Base-by-base conservation (phyloP, 148 eudicot genomes). In the Vaccinium macrocarpon region DNA sequence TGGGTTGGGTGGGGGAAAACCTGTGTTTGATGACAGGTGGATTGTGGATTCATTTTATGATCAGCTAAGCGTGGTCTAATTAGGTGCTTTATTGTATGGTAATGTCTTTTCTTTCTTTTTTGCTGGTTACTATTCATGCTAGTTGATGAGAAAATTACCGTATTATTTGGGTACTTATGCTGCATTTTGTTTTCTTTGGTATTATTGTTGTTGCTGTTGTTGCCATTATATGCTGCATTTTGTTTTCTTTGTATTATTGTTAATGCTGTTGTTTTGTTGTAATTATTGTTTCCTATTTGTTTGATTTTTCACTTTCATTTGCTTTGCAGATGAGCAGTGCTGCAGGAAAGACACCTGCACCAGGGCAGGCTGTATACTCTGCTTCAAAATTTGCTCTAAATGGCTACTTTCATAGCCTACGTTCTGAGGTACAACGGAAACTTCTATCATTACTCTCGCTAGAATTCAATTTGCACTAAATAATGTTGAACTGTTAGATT, bases 361-460 rank as follows among this genome's bases (percentile, higher is more conserved):
- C 99, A 13, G 99, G 99, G 50, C 99, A 95, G 87, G 95, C 99
- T 79, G 90, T 96, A 51, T 96, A 96, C 83, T 96, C 97, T 66
- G 98, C 95, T 88, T 87, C 99, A 42, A 96, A 96, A 83, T 93
- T 90, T 92, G 99, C 97, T 80, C 85, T 96, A 76, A 91, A 91
- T 91, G 98, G 99, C 42, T 96, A 93, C 87, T 96, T 96, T 88
- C 99, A 96, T 76, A 82, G 92, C 84, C 88, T 96, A 89, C 94
- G 99, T 80, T 94, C 99, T 38, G 99, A 96, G 99, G 99, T 95
- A 92, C 52, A 42, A 49, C 27, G 27, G 27, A 29, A 74, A 52
- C 23, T 75, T 50, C 62, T 19, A 11, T 21, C 7, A n/a, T 29
- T 78, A 49, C 10, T 50, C 14, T 29, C 2, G 35, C 35, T 38